Evolutionary conservation across 768 basidiomycete genomes (phyloP), one percentile per base, ranked within the genome.

Genomic region (Boletus insuetus): DNA sequence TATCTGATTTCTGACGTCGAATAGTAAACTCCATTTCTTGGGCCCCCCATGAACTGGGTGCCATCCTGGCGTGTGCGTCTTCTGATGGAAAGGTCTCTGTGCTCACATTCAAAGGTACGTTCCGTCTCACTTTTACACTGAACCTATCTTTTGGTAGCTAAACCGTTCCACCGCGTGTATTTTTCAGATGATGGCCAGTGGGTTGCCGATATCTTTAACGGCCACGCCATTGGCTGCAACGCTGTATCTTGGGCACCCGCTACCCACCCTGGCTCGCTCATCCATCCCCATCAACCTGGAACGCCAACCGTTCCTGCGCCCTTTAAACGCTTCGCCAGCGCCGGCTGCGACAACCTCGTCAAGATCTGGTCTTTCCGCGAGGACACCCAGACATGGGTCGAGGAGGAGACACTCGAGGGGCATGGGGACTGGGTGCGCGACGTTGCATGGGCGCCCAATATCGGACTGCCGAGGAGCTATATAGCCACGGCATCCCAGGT

Each of bases 361-460:
- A 88, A 87, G 64, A 91, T 98, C 61, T 98, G 96, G 96, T 86
- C 81, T 1, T 97, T 86, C 76, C 83, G 86, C 58, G 91, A 95
- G 50, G 88, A 91, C 49, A 80, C 85, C 10, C 89, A 94, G 70
- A 83, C 89, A 9, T 98, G 95, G 94, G 79, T 82, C 14, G 91
- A 93, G 63, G 95, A 94, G 69, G 94, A 96, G 64, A 83, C 80
- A 0, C 82, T 99, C 22, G 90, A 92, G 47, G 94, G 93, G 0
- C 96, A 99, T 71, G 82, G 88, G 0, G 96, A 99, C 71, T 99
- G 96, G 96, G 95, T 99, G 20, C 81, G 96, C 45, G 96, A 98
- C 69, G 95, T 98, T n/a, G 92, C 96, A 0, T 98, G 95, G 94
- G 95, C 95, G 1, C 96, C 97, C 0, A 97, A 93, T 62, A 95